Evolutionary conservation across 2,329 filamentous ascomycete genomes (phyloP), one percentile per base, ranked within the genome.

Genomic region (Zymoseptoria brevis): DNA sequence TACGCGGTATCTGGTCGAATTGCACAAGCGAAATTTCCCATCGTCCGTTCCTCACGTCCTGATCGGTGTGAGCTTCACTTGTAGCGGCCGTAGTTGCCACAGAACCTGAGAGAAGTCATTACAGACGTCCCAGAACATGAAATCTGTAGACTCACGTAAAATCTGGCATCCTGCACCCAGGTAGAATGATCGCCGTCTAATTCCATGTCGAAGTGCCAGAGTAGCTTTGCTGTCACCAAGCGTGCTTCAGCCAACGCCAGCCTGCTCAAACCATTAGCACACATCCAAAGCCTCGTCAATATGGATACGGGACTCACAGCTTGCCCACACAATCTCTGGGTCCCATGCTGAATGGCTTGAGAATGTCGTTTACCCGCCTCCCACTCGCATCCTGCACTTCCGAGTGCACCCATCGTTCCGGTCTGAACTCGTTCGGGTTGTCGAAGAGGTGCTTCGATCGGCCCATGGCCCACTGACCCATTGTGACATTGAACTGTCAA

Each of bases 291-390:
- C n/a, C n/a, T n/a, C n/a, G n/a, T n/a, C n/a, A n/a, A n/a, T n/a
- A n/a, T n/a, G n/a, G n/a, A n/a, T n/a, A n/a, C n/a, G n/a, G n/a
- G n/a, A 63, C 61, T 57, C 50, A 63, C 58, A 64, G 50, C 63
- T 67, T 68, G 19, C 68, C 68, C 16, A 70, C 57, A 57, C 68
- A 70, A 50, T 69, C 68, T 30, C 67, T 62, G n/a, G 67, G 66
- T 1, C 68, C 68, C 55, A 66, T 52, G 21, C 61, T 63, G 60
- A 72, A 72, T 1, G 69, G 69, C 58, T 69, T 66, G 49, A 68
- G 49, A 24, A 70, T 67, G 19, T 71, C 69, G 24, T 71, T 63
- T 7, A 59, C 58, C n/a, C 57, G 55, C 41, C 56, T 57, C 1
- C 62, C 60, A 51, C 61, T 61, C 2, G 52, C 59, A 9, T 55